Evolutionary conservation across 345 rosid genomes (phyloP), one percentile per base, ranked within the genome.

Genomic region (Melastoma malabathricum): DNA sequence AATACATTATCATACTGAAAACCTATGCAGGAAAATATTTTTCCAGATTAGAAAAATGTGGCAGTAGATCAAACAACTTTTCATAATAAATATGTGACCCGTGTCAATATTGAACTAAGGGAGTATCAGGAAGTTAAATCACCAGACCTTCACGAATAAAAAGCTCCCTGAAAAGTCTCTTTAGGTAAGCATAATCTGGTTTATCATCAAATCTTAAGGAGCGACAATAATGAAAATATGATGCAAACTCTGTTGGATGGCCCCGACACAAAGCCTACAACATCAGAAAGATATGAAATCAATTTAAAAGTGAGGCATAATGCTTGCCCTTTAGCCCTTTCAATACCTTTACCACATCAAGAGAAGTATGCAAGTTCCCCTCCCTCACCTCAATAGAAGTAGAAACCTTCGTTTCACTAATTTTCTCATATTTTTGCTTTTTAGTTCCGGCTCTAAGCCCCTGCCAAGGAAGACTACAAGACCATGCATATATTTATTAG

Each of bases 381-480:
- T 29, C 43, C 50, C 17, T 46, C 62, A 85, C 95, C 93, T 89
- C 93, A 59, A 83, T 79, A 49, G 97, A 75, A 52, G 89, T 89
- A 5, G 89, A 77, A 4, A 82, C 93, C 75, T 85, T 89, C 70
- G 78, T 82, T 74, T 89, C 97, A 59, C 87, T 85, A 50, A 89
- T 89, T 66, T 73, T 89, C 65, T 89, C 92, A 63, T 89, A 82
- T 75, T 89, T 89, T 58, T 89, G 95, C 72, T 89, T 82, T 71
- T 89, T 89, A 34, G 77, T 84, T 62, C 93, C 95, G 6, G 97
- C 95, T 71, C 77, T 80, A 45, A 85, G 65, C 66, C 97, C 95
- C 72, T 89, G 97, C 97, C 97, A 89, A 17, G 97, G 97, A 66
- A 89, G 92, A 61, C 95, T 89, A 63, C 55, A 71, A 48, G 34